Evolutionary conservation across 31 red algal species (phyloP).

Genomic region (Porphyra umbilicalis): DNA sequence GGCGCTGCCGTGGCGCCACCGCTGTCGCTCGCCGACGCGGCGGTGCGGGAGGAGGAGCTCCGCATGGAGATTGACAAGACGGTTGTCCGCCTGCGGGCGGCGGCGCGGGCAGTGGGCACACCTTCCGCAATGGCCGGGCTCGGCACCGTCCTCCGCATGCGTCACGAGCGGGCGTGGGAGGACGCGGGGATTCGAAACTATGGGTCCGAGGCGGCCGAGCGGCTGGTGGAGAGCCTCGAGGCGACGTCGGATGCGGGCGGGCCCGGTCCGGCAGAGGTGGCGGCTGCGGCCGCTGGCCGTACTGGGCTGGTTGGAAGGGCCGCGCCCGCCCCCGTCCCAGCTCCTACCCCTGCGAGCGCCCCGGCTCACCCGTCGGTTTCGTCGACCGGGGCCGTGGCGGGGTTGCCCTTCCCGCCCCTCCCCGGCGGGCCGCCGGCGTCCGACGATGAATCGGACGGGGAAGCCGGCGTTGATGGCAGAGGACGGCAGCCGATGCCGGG

Average conservation of each 20-base stretch:
- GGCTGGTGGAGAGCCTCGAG: slow-evolving; percentile 72
- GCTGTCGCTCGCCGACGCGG: not conserved
- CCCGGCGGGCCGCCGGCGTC: not conserved
- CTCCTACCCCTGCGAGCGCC: too few species aligned
- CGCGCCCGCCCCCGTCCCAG: too few species aligned
- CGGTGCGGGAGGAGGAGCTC: slow-evolving; percentile 8
- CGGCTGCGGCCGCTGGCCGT: not conserved
- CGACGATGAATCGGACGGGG: not conserved
- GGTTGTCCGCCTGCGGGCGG: slow-evolving; percentile 41
- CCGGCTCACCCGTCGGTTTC: not conserved
- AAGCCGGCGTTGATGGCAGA: too few species aligned
- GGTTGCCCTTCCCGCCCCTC: too few species aligned
- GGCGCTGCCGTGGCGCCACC: not conserved
- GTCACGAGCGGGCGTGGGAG: slow-evolving; percentile 52
- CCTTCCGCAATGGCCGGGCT: slow-evolving; percentile 37
- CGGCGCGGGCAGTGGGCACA: slow-evolving; percentile 32
- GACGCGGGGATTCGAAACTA: slow-evolving; percentile 57
- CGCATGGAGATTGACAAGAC: slow-evolving; percentile 47
- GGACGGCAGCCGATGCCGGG: too few species aligned
- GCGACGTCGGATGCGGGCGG: slow-evolving; percentile 26
- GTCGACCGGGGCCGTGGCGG: not conserved
- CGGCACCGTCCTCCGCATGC: slow-evolving; percentile 52
- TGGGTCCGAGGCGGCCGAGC: slow-evolving; percentile 72
- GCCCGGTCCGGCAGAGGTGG: not conserved
- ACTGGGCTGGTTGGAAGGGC: not conserved